Conservation (phyloP, 768 basidiomycete species). For the Phaffia australis region DNA sequence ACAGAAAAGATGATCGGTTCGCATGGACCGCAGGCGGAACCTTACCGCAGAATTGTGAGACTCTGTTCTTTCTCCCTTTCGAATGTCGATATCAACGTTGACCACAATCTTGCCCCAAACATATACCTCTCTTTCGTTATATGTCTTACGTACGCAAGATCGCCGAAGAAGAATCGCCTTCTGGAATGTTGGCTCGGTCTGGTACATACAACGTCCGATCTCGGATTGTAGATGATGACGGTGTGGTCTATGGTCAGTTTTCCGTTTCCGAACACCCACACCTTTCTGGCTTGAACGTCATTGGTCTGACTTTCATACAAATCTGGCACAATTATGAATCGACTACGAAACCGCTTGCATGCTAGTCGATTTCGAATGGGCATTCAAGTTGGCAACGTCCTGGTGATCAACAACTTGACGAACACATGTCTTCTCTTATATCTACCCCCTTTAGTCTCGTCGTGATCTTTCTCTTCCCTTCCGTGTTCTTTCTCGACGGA, state of each 20-base stretch:
- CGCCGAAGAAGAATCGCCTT: slow-evolving; percentile 43
- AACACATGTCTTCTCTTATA: too few species aligned
- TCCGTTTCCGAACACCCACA: too few species aligned
- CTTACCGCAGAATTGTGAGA: slow-evolving; percentile 51
- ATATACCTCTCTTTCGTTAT: slow-evolving; percentile 31
- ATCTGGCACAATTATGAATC: slow-evolving; percentile 6
- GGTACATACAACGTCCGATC: slow-evolving; percentile 69
- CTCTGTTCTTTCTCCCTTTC: not conserved
- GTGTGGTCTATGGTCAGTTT: slow-evolving; percentile 51
- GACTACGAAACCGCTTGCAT: too few species aligned
- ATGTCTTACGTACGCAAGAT: slow-evolving; percentile 27
- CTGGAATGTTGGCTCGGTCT: slow-evolving; percentile 71
- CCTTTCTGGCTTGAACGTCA: slow-evolving; percentile 45
- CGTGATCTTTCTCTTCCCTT: too few species aligned
- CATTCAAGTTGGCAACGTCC: slow-evolving; percentile 58
- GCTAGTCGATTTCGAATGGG: slow-evolving; percentile 66
- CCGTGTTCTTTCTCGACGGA: too few species aligned
- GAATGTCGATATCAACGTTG: not conserved
- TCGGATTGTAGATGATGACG: slow-evolving; percentile 80
- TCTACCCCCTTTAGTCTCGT: too few species aligned
- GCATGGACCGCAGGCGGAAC: slow-evolving; percentile 63
- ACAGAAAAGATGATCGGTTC: slow-evolving; percentile 90
- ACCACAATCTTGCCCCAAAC: slow-evolving; percentile 56
- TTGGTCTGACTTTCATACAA: slow-evolving; percentile 12
- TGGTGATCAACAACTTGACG: too few species aligned